Conservation (phyloP, 2,329 filamentous ascomycete species). For the Scytalidium sp. region DNA sequence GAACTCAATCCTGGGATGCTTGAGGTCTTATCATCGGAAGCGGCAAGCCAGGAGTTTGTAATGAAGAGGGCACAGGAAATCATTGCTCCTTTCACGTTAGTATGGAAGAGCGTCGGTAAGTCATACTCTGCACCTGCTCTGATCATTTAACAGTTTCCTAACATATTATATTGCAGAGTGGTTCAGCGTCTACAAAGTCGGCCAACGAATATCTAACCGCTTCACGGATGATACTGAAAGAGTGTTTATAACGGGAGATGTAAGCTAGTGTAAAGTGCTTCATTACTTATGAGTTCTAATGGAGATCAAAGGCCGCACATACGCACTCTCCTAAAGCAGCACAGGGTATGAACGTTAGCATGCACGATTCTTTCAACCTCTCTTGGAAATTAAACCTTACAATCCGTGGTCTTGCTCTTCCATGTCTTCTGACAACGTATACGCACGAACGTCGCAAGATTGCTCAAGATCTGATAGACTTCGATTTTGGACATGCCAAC, state of each 20-base stretch:
- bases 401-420: conserved; percentile 54
- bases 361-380: conserved; percentile 61
- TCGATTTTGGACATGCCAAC: conserved; percentile 57
- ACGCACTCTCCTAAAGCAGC: conserved; percentile 63
- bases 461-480: conserved; percentile 63
- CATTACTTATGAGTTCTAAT: conserved; percentile 28
- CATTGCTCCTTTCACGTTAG: conserved; percentile 53
- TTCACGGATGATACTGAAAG: conserved; percentile 49
- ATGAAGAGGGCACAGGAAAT: conserved; percentile 64
- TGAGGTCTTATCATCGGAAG: conserved; percentile 31
- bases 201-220: conserved; percentile 55
- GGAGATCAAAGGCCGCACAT: conserved; percentile 45
- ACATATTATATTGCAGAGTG: conserved; percentile 60
- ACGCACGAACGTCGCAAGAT: conserved; percentile 59
- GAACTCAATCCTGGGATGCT: conserved; percentile 50
- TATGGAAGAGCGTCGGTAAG: conserved; percentile 70
- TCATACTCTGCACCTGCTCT: conserved; percentile 49
- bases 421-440: conserved; percentile 56
- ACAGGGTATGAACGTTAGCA: conserved; percentile 55
- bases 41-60: conserved; percentile 61
- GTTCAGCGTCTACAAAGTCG: conserved; percentile 58
- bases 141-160: conserved; percentile 23
- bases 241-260: conserved; percentile 53
- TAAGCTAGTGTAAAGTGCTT: conserved; percentile 32
- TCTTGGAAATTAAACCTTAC: conserved; percentile 53